Conservation (phyloP, 1,139 yeast species). For the Diutina rugosa region DNA sequence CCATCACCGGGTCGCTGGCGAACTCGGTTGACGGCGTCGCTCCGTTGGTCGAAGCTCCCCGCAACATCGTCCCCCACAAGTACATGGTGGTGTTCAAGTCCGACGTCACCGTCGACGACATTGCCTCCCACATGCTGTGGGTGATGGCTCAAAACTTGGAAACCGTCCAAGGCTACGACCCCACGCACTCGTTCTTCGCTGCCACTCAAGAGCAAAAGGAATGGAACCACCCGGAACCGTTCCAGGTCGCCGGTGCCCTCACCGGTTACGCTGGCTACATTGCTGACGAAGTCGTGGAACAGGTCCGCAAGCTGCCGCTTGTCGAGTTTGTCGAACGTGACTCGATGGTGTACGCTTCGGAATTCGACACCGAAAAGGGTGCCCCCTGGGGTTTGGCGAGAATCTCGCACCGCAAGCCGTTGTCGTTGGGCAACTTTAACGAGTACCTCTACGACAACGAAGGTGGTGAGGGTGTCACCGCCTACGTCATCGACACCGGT, state of each 20-base stretch:
- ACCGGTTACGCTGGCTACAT: conserved; percentile 69
- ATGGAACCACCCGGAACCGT: conserved; percentile 40
- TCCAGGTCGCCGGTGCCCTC: conserved; percentile 40
- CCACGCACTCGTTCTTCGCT: conserved; percentile 26
- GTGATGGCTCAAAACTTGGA: conserved; percentile 22
- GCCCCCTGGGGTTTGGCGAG: conserved; percentile 98
- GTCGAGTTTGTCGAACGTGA: conserved; percentile 74
- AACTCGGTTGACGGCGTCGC: neutral
- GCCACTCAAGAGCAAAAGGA: conserved; percentile 14
- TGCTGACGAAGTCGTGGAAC: conserved; percentile 55
- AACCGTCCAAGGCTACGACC: conserved; percentile 12
- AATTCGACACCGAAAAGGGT: conserved; percentile 57
- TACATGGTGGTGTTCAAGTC: conserved; percentile 63
- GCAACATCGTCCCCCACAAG: conserved; percentile 54
- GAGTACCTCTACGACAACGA: conserved; percentile 72
- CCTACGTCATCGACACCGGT: conserved; percentile 92
- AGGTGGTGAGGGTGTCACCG: conserved; percentile 88
- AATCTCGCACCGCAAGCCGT: conserved; percentile 73
- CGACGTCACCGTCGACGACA: conserved; percentile 34
- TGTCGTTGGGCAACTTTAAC: conserved; percentile 70
- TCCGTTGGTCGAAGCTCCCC: conserved; percentile 12
- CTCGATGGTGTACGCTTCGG: conserved; percentile 56
- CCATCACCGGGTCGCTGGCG: neutral
- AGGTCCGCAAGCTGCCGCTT: conserved; percentile 59
- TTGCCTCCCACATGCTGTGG: conserved; percentile 54